A percentile compares a stretch with the other conserved stretches of the same genome.
Evolutionary conservation across 2,329 filamentous ascomycete genomes (phyloP).

Genomic region (Fusarium sarcochroum): DNA sequence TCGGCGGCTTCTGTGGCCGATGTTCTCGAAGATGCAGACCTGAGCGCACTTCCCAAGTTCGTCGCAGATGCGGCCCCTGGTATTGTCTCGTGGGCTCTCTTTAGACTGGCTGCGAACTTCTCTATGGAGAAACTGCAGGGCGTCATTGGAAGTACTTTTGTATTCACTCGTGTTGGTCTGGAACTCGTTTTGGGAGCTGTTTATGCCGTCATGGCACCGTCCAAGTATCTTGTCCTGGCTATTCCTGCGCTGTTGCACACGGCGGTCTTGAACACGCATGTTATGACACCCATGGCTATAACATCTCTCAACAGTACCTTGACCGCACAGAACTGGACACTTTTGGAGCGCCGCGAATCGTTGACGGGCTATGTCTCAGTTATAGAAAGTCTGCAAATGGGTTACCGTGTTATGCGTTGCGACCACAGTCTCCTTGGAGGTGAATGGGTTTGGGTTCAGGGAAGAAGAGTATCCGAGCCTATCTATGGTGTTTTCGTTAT

Average conservation of each 20-base stretch:
- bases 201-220: slow-evolving; percentile 78
- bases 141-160: slow-evolving; percentile 71
- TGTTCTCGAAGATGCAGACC: slow-evolving; percentile 72
- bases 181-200: slow-evolving; percentile 75
- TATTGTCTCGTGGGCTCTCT: slow-evolving; percentile 75
- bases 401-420: slow-evolving; percentile 88
- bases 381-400: slow-evolving; percentile 77
- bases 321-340: slow-evolving; percentile 74
- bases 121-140: slow-evolving; percentile 59
- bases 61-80: slow-evolving; percentile 75
- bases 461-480: slow-evolving; percentile 77
- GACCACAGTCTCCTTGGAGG: slow-evolving; percentile 96
- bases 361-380: slow-evolving; percentile 94
- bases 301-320: slow-evolving; percentile 76
- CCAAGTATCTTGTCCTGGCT: slow-evolving; percentile 74
- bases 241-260: slow-evolving; percentile 82
- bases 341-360: slow-evolving; percentile 88
- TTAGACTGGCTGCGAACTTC: slow-evolving; percentile 65
- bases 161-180: slow-evolving; percentile 79
- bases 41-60: slow-evolving; percentile 68
- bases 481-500: slow-evolving; percentile 98
- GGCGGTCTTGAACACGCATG: slow-evolving; percentile 79
- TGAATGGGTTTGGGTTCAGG: slow-evolving; percentile 80
- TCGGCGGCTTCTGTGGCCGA: slow-evolving; percentile 75
- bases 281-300: slow-evolving; percentile 72